These are phyloP conservation scores for Fraxinus xanthoxyloides DNA, from an alignment of 305 asterid genomes.

Conservation along the genomic window DNA sequence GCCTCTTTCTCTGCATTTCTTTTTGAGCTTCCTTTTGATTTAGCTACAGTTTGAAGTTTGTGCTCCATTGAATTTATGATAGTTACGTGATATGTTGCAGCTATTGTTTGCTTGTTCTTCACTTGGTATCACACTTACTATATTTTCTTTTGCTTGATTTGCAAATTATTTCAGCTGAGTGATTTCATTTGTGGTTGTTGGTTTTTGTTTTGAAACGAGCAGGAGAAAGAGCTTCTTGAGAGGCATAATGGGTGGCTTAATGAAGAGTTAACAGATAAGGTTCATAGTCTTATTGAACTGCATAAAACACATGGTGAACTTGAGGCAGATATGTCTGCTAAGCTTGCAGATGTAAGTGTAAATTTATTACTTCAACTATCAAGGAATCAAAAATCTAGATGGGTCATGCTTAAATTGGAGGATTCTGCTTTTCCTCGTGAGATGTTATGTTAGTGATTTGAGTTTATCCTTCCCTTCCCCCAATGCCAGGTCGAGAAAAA, in stretches of 20 bases:
- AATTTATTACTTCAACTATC: neutral
- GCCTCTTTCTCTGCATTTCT: neutral
- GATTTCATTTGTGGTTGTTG: conserved; percentile 1
- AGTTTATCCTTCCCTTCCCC: neutral
- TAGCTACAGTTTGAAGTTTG: neutral
- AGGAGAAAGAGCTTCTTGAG: conserved; percentile 95
- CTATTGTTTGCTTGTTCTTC: neutral
- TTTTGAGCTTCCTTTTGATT: neutral
- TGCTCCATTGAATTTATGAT: neutral
- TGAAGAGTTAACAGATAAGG: conserved; percentile 71
- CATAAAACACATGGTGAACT: conserved; percentile 66
- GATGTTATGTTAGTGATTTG: neutral
- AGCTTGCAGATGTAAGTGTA: conserved; percentile 67
- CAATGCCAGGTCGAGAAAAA: conserved; percentile 56
- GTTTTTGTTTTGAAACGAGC: conserved; percentile 33
- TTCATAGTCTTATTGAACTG: conserved; percentile 59
- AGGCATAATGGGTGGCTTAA: conserved; percentile 93
- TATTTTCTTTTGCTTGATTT: neutral
- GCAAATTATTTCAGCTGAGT: conserved; percentile 4
- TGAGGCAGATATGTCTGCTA: conserved; percentile 79
- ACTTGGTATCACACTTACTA: conserved; percentile 5
- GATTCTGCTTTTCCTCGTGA: neutral
- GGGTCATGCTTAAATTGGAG: neutral
- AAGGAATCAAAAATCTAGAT: conserved; percentile 3
- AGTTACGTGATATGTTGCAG: neutral